These are phyloP conservation scores for Dactylellina sp. DNA, from an alignment of 2,329 filamentous ascomycete species.

Conservation along the genomic window DNA sequence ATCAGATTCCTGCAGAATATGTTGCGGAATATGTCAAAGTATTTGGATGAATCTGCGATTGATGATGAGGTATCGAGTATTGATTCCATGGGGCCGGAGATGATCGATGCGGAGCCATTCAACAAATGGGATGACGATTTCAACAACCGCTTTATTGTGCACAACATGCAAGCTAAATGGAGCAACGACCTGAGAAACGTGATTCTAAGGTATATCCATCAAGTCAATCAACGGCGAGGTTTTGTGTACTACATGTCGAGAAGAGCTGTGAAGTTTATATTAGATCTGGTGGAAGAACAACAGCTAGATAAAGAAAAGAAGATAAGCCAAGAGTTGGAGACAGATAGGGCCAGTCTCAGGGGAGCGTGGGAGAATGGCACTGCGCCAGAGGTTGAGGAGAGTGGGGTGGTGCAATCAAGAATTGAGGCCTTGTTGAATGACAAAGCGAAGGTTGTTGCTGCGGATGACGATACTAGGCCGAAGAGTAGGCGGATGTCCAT, in stretches of 20 bases:
- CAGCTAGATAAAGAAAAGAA: conserved; percentile 59
- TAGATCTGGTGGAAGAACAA: conserved; percentile 92
- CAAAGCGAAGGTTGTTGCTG: conserved; percentile 82
- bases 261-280: conserved; percentile 94
- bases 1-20: conserved; percentile 71
- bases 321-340: conserved; percentile 39
- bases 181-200: conserved; percentile 96
- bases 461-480: conserved; percentile 68
- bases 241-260: conserved; percentile 98
- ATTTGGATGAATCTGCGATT: conserved; percentile 68
- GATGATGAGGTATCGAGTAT: conserved; percentile 65
- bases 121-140: conserved; percentile 93
- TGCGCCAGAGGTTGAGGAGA: conserved; percentile 58
- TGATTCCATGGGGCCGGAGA: conserved; percentile 62
- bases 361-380: conserved; percentile 57
- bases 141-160: conserved; percentile 97
- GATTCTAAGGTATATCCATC: conserved; percentile 95
- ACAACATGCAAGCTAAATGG: conserved; percentile 98
- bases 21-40: conserved; percentile 70
- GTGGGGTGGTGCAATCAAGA: conserved; percentile 62
- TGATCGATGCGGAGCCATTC: conserved; percentile 75
- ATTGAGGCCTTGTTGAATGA: conserved; percentile 81
- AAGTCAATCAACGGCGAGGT: conserved; percentile 92
- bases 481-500: conserved; percentile 62
- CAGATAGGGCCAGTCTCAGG: conserved; percentile 49